Evolutionary conservation across 2,329 filamentous ascomycete species (phyloP).

Genomic region (Colletotrichum zoysiae): DNA sequence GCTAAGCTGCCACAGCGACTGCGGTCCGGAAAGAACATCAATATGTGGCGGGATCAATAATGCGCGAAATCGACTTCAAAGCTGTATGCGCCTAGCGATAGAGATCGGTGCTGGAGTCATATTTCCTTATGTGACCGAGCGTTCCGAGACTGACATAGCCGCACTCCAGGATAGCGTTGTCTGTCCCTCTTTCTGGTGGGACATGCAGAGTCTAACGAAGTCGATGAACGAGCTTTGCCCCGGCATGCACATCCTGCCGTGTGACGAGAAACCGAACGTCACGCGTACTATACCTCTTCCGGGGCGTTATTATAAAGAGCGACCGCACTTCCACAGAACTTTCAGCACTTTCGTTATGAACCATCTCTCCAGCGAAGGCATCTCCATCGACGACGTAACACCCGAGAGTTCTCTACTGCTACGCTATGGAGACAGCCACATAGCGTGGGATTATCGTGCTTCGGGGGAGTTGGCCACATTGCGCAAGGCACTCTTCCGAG

Average conservation of each 20-base stretch:
- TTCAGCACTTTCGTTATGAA: conserved; percentile 1
- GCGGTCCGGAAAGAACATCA: conserved; percentile 6
- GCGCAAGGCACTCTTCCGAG: conserved; percentile 14
- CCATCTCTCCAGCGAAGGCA: neutral
- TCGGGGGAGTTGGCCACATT: neutral
- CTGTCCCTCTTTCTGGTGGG: conserved; percentile 6
- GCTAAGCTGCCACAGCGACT: conserved; percentile 13
- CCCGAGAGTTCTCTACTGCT: neutral
- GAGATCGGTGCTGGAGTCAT: conserved; percentile 1
- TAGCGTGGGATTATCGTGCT: conserved; percentile 6
- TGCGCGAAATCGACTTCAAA: conserved; percentile 9
- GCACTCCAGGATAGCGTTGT: neutral
- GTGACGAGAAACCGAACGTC: neutral
- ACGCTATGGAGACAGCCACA: neutral
- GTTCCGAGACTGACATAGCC: neutral
- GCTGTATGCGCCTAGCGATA: conserved; percentile 5
- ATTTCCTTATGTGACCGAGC: neutral
- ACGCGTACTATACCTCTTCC: neutral
- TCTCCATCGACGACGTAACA: neutral
- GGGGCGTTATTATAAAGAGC: neutral
- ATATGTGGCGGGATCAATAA: conserved; percentile 15
- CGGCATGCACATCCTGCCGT: neutral
- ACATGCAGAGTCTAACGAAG: neutral
- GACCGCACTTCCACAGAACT: conserved; percentile 6
- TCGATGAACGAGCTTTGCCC: conserved; percentile 16